Evolutionary conservation across 1,284 basidiomycete species (phyloP).

Genomic region (Cutaneotrichosporon cutaneum): DNA sequence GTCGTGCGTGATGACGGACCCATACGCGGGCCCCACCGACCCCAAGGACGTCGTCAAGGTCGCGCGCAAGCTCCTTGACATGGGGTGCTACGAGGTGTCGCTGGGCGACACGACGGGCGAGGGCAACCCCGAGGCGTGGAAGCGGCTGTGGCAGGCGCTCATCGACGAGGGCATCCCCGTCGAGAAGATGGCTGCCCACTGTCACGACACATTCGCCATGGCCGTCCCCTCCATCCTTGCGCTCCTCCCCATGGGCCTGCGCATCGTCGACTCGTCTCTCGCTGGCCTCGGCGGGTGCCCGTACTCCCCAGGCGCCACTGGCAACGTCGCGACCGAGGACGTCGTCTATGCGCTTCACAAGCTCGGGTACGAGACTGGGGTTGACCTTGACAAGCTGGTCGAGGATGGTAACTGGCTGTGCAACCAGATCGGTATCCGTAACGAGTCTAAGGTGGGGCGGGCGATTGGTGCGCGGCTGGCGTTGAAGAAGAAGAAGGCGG

Average conservation of each 20-base stretch:
- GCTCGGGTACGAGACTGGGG: conserved; percentile 66
- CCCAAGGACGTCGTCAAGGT: conserved; percentile 68
- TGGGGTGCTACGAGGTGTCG: conserved; percentile 93
- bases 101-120: conserved; percentile 89
- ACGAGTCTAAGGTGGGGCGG: conserved; percentile 74
- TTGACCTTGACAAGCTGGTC: conserved; percentile 67
- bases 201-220: conserved; percentile 89
- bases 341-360: conserved; percentile 78
- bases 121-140: conserved; percentile 70
- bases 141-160: conserved; percentile 68
- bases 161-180: conserved; percentile 57
- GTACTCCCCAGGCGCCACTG: conserved; percentile 90
- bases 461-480: conserved; percentile 62
- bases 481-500: conserved; percentile 24
- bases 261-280: conserved; percentile 61
- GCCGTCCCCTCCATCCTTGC: conserved; percentile 59
- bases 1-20: conserved; percentile 75
- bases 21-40: conserved; percentile 77
- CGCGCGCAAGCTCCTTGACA: conserved; percentile 68
- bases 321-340: conserved; percentile 90
- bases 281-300: conserved; percentile 92
- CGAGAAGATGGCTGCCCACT: conserved; percentile 67
- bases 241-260: conserved; percentile 56
- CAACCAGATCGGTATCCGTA: conserved; percentile 64
- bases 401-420: conserved; percentile 81